These are phyloP conservation scores for Ambrosia trifida DNA, from an alignment of 129 eudicot species.

Conservation along the genomic window DNA sequence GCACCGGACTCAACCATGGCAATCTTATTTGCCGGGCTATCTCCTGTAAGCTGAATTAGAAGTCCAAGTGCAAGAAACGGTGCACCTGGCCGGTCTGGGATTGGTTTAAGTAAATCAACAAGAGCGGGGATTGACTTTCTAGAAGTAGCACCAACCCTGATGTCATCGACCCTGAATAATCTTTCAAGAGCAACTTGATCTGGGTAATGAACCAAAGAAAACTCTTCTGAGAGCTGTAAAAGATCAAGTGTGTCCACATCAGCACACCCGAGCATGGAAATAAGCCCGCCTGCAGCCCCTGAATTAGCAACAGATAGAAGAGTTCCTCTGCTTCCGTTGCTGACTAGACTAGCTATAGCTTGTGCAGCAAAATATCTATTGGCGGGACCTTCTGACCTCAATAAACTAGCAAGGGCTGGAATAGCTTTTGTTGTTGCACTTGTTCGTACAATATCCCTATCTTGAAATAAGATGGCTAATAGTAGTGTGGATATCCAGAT, in stretches of 20 bases:
- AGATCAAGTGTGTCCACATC: slow-evolving; percentile 75
- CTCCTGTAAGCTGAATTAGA: slow-evolving; percentile 82
- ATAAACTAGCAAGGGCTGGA: slow-evolving; percentile 77
- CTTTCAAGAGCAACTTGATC: slow-evolving; percentile 94
- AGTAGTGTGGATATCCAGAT: slow-evolving; percentile 81
- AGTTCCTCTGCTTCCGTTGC: slow-evolving; percentile 98
- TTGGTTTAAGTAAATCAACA: slow-evolving; percentile 92
- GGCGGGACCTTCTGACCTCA: slow-evolving; percentile 81
- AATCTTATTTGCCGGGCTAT: slow-evolving; percentile 75
- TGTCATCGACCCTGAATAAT: slow-evolving; percentile 92
- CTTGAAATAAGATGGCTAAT: slow-evolving; percentile 80
- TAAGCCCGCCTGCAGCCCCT: slow-evolving; percentile 91
- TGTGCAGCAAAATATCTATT: slow-evolving; percentile 93
- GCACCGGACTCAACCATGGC: slow-evolving; percentile 98
- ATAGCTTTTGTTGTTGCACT: slow-evolving; percentile 83
- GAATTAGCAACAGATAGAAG: slow-evolving; percentile 97
- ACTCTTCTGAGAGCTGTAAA: slow-evolving; percentile 73
- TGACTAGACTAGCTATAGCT: slow-evolving; percentile 85
- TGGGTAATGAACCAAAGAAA: slow-evolving; percentile 71
- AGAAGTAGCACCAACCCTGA: slow-evolving; percentile 90
- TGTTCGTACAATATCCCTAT: slow-evolving; percentile 83
- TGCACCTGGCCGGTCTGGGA: slow-evolving; percentile 98
- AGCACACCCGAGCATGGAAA: slow-evolving; percentile 87
- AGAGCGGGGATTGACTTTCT: slow-evolving; percentile 96
- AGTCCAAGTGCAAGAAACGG: slow-evolving; percentile 94